Percentiles rank a stretch among this genome's conserved stretches.
Evolutionary conservation across 176 grass and related monocot genomes (phyloP).

Genomic region (Hordeum vulgare): DNA sequence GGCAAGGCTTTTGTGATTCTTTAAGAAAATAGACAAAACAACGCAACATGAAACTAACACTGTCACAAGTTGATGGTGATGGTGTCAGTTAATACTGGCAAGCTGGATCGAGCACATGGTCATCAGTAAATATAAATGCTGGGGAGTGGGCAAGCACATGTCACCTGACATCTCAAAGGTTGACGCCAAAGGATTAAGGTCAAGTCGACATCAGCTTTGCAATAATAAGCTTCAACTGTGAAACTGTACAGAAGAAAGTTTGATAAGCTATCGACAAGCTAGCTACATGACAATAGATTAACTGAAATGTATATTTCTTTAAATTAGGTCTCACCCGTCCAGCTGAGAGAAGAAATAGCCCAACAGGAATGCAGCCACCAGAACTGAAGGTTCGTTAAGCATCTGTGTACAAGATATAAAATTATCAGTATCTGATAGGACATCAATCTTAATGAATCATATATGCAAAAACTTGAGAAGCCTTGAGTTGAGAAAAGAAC

Average conservation of each 20-base stretch:
- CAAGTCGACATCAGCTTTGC: not conserved
- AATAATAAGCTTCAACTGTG: not conserved
- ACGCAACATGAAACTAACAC: not conserved
- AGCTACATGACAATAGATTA: not conserved
- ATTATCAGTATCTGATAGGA: not conserved
- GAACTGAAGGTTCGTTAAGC: not conserved
- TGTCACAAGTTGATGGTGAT: not conserved
- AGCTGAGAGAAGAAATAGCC: not conserved
- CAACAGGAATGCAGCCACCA: not conserved
- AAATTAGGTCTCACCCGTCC: not conserved
- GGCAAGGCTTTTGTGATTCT: not conserved
- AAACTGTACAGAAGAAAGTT: conserved; percentile 11
- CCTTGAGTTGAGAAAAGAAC: not conserved
- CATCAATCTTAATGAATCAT: conserved; percentile 6
- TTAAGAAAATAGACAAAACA: not conserved
- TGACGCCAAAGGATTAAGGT: not conserved
- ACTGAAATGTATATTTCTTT: not conserved
- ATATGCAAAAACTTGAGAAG: not conserved
- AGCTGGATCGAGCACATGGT: not conserved
- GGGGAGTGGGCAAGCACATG: not conserved
- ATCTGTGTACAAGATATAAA: not conserved
- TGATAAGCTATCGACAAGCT: not conserved
- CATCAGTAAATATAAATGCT: not conserved
- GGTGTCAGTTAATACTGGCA: not conserved
- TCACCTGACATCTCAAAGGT: not conserved